Base-by-base conservation (phyloP, 2,329 filamentous ascomycete genomes). In the Alternaria metachromatica region DNA sequence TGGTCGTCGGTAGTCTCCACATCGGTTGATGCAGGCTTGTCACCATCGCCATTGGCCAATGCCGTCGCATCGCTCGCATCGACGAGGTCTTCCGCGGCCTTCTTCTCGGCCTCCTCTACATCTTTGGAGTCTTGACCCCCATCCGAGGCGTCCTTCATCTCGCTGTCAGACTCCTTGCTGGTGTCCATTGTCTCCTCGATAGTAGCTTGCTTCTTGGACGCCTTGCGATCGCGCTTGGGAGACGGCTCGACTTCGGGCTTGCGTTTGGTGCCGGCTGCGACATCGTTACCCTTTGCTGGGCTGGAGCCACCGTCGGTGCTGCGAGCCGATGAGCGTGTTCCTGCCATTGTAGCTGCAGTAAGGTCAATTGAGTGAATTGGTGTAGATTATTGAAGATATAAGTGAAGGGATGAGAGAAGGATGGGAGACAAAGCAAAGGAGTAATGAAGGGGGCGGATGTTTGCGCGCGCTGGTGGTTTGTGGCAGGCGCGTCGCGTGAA, bases 151-250 rank as follows among this genome's bases (percentile, higher is more conserved):
- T 79, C 73, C 30, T 75, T 72, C 67, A 70, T 74, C 23, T 76
- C 72, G 21, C 50, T 64, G 46, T 77, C 72, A 5, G 67, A 63
- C 33, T 77, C 65, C 21, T 79, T 63, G 23, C 90, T 63, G 15
- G 62, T 57, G 10, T 79, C 78, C 45, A 86, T 76, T 1, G 81
- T 83, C 65, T 87, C 84, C 63, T 88, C 86, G 33, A 87, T 80
- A 0, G 84, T 86, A 68, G 83, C 83, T 71, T 88, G 86, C 63
- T 82, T 81, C 67, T 82, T 84, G 15, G 75, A 62, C 13, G 70
- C 72, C 55, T 83, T 81, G 66, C 80, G 82, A n/a, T 77, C 74
- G 23, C 81, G 81, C 70, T 85, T 84, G 12, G 81, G 78, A 1
- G 81, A 78, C 1, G 64, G 64, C 46, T 71, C 64, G n/a, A 62